Conservation (phyloP, 371 early-diverging fungal genomes). For the Mucor velutinosus region DNA sequence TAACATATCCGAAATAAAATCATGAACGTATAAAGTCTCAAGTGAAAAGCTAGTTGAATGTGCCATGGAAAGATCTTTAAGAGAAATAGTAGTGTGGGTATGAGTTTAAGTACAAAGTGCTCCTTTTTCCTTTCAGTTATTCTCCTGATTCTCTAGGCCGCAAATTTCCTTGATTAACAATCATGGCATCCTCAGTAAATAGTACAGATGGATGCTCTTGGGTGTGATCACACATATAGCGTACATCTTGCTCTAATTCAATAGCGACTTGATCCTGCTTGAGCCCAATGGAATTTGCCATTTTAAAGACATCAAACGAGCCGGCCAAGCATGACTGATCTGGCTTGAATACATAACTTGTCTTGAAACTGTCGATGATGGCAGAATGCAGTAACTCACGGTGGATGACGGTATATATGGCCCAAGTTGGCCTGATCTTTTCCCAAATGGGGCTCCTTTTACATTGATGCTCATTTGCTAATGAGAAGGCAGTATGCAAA, state of each 20-base stretch:
- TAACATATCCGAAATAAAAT: too few species aligned
- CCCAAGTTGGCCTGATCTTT: constrained; percentile 71
- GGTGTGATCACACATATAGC: neutral
- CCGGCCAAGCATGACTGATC: neutral
- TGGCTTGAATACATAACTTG: neutral
- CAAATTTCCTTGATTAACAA: constrained; percentile 16
- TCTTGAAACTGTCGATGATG: neutral
- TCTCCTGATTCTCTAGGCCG: neutral
- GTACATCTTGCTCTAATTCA: neutral
- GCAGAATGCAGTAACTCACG: constrained; percentile 44
- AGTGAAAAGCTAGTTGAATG: too few species aligned
- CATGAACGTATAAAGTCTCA: too few species aligned
- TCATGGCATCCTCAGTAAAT: constrained; percentile 6
- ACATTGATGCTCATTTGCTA: constrained; percentile 48
- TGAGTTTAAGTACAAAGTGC: too few species aligned
- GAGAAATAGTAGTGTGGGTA: too few species aligned
- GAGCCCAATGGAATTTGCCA: neutral
- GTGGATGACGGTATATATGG: constrained; percentile 63
- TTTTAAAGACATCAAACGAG: constrained; percentile 6
- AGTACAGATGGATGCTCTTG: neutral
- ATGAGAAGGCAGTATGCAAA: constrained; percentile 53
- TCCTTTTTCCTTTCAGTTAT: too few species aligned
- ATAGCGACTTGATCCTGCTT: constrained; percentile 5
- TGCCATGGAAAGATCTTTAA: too few species aligned
- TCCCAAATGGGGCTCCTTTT: constrained; percentile 53